phyloP scores from a whole-genome alignment of 2,329 filamentous ascomycete species.

The Clarireedia monteithiana region DNA sequence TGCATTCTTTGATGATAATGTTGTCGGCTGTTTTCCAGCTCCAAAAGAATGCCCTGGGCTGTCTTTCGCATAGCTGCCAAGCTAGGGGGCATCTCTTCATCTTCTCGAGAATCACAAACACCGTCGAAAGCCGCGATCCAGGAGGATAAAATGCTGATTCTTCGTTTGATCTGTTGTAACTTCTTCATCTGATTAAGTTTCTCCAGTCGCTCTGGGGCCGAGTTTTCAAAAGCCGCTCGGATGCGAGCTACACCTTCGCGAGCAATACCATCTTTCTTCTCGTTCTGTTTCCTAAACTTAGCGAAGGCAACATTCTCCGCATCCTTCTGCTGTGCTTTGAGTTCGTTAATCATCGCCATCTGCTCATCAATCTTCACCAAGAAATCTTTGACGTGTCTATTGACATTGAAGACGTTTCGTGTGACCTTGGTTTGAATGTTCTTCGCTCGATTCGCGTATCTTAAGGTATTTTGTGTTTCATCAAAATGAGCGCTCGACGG shows the following conservation, averaged over 20 bases:
- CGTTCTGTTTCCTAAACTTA: conserved; percentile 85
- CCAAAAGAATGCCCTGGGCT: conserved; percentile 78
- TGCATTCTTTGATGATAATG: conserved; percentile 81
- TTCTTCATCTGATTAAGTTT: conserved; percentile 74
- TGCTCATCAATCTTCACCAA: conserved; percentile 99
- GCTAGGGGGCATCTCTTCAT: conserved; percentile 62
- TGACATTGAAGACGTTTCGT: conserved; percentile 98
- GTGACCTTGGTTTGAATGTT: conserved; percentile 99
- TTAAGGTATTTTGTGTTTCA: conserved; percentile 94
- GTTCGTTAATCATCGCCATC: conserved; percentile 91
- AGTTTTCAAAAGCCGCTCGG: conserved; percentile 76
- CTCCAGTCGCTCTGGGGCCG: conserved; percentile 68
- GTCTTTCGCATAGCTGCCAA: conserved; percentile 75
- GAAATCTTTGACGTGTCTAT: conserved; percentile 98
- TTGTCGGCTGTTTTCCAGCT: conserved; percentile 83
- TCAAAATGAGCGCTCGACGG: conserved; percentile 96
- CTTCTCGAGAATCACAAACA: conserved; percentile 64
- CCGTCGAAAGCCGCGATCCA: conserved; percentile 92
- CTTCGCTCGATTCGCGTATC: conserved; percentile 96
- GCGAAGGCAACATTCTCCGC: conserved; percentile 72
- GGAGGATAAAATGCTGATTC: conserved; percentile 76
- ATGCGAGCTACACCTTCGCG: conserved; percentile 76
- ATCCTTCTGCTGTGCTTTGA: conserved; percentile 88
- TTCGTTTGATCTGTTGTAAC: conserved; percentile 71
- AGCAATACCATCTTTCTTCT: conserved; percentile 70